Conservation (phyloP, 176 grass and related monocot species). For the Avena insularis region DNA sequence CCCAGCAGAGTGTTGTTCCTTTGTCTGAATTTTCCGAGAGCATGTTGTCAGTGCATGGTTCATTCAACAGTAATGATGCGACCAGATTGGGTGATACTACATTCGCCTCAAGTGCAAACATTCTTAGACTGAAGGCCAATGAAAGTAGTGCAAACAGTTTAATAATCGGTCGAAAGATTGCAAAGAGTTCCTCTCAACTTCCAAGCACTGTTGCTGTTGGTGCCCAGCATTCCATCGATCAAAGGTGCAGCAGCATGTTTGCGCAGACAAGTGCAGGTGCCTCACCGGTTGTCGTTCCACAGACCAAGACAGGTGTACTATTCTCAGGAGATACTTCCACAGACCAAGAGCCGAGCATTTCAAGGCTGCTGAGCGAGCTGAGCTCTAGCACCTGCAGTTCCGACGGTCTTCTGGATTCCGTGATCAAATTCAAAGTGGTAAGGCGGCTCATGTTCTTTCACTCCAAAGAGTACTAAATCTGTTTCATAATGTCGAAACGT, state of each 20-base stretch:
- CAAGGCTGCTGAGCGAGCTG: conserved; percentile 56
- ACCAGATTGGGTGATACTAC: conserved; percentile 46
- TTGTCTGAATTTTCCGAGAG: conserved; percentile 46
- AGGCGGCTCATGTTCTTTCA: not conserved
- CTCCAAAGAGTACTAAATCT: too few relatives aligned
- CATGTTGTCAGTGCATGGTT: conserved; percentile 38
- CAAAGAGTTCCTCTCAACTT: conserved; percentile 47
- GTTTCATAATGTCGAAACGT: too few relatives aligned
- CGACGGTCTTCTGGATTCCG: conserved; percentile 72
- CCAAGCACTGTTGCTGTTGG: conserved; percentile 23
- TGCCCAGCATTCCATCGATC: conserved; percentile 38
- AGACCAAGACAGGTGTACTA: conserved; percentile 46
- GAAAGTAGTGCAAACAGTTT: not conserved
- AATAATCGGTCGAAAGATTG: too few relatives aligned
- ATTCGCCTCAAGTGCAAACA: conserved; percentile 30
- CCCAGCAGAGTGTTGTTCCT: conserved; percentile 42
- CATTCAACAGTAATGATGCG: conserved; percentile 38
- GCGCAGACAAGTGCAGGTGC: conserved; percentile 39
- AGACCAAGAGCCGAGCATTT: conserved; percentile 44
- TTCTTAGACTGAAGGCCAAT: conserved; percentile 41
- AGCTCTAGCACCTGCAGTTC: conserved; percentile 65
- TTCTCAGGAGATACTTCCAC: conserved; percentile 32
- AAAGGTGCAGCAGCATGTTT: conserved; percentile 41
- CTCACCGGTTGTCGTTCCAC: conserved; percentile 21
- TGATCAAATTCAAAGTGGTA: conserved; percentile 95